Conservation (phyloP, 495 filamentous ascomycete species). For the Neurospora africana region DNA sequence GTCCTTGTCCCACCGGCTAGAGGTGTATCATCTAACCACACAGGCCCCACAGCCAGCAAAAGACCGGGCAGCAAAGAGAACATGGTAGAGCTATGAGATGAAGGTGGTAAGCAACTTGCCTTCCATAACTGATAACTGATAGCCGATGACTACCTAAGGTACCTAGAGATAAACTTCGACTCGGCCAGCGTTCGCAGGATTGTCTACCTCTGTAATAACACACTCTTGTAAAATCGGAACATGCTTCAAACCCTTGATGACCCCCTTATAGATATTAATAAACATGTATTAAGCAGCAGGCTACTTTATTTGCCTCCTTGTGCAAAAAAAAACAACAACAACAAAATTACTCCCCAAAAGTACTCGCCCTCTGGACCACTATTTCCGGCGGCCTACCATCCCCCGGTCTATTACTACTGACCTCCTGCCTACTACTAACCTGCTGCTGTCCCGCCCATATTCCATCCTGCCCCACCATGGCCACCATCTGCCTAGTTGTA, state of each 20-base stretch:
- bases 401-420: background rate
- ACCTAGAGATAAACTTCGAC: background rate
- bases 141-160: no score
- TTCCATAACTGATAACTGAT: background rate
- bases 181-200: background rate
- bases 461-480: no score
- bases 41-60: background rate
- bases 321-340: no score
- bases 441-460: background rate
- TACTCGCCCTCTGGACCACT: background rate
- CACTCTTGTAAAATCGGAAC: background rate
- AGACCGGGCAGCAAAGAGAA: background rate
- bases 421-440: background rate
- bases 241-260: background rate
- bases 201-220: background rate
- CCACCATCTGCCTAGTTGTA: no score
- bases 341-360: slow-evolving; percentile 3
- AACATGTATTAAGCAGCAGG: background rate
- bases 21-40: background rate
- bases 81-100: background rate
- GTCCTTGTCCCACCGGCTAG: background rate
- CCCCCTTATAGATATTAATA: background rate
- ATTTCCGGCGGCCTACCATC: background rate
- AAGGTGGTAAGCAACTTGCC: background rate
- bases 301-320: background rate